Evolutionary conservation across 495 filamentous ascomycete species (phyloP).

Genomic region (Amorphotheca resinae): DNA sequence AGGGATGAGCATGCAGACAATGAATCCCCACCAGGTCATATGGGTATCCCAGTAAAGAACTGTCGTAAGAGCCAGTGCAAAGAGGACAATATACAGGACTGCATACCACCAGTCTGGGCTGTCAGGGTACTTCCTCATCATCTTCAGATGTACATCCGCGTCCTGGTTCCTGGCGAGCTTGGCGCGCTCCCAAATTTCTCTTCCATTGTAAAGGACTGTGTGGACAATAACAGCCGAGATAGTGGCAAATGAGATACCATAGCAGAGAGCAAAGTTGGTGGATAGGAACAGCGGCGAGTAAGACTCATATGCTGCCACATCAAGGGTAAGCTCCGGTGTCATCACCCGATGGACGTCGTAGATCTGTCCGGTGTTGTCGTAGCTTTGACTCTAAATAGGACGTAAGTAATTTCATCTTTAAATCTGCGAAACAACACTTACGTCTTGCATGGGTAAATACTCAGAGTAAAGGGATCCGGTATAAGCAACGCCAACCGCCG

Average conservation of each 20-base stretch:
- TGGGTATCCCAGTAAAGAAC: too few relatives aligned
- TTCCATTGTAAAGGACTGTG: conserved; percentile 49
- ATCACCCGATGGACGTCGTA: conserved; percentile 45
- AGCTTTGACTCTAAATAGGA: too few relatives aligned
- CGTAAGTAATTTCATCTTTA: too few relatives aligned
- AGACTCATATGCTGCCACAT: conserved; percentile 38
- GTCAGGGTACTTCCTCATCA: conserved; percentile 45
- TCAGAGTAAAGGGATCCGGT: conserved; percentile 29
- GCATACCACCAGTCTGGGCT: conserved; percentile 46
- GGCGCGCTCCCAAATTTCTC: conserved; percentile 35
- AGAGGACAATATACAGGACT: too few relatives aligned
- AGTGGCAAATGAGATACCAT: conserved; percentile 58
- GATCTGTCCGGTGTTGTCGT: conserved; percentile 13
- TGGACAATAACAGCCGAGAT: conserved; percentile 52
- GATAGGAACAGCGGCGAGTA: conserved; percentile 53
- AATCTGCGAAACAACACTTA: too few relatives aligned
- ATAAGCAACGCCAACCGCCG: conserved; percentile 31
- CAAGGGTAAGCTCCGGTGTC: conserved; percentile 35
- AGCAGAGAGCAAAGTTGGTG: conserved; percentile 48
- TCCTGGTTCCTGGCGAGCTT: not conserved
- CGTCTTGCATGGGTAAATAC: conserved; percentile 29
- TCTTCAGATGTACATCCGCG: conserved; percentile 11
- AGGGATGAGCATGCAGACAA: too few relatives aligned
- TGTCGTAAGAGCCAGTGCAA: too few relatives aligned
- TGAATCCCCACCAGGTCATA: too few relatives aligned